Evolutionary conservation across 2,329 filamentous ascomycete genomes (phyloP), one percentile per base, ranked within the genome.

Genomic region (Aspergillus cejpii): DNA sequence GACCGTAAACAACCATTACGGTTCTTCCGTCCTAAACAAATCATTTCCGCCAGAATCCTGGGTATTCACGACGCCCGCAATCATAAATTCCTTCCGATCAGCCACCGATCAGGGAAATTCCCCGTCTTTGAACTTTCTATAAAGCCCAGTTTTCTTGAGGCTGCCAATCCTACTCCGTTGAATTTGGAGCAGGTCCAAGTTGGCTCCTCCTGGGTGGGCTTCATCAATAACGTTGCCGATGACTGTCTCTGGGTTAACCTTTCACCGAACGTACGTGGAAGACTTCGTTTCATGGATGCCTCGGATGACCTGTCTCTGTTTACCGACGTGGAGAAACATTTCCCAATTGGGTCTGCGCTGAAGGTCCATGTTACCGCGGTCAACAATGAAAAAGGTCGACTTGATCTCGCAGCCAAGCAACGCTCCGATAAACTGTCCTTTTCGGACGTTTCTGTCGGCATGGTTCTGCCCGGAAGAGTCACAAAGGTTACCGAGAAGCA

Each of bases 51-150:
- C 29, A 85, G 83, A 59, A 78, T 96, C 28, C 74, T 97, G 27
- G 91, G 90, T 51, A 77, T 94, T 24, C 91, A 97, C 61, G 89
- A 96, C 68, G 86, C 89, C 39, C 83, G 85, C 54, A 94, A 87
- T 57, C 87, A 96, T 67, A 83, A 85, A 37, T 98, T 95, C 71
- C 74, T 98, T 33, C 90, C 92, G 2, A 87, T 98, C 58, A 86
- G 85, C 28, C 91, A 97, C 68, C 80, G 89, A 42, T 81, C 82
- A 38, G 82, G 81, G 44, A 90, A 89, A 64, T 83, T 84, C 36
- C 73, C 80, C 0, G 84, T 95, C 1, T 85, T 91, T 47, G 92
- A 98, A 64, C 77, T 97, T 41, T 92, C 90, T 3, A 79, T 85
- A 3, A 96, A 90, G 68, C 77, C 80, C 26, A 84, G 79, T 41